phyloP scores from a whole-genome alignment of 116 monocot species.

The Trichopus zeylanicus region DNA sequence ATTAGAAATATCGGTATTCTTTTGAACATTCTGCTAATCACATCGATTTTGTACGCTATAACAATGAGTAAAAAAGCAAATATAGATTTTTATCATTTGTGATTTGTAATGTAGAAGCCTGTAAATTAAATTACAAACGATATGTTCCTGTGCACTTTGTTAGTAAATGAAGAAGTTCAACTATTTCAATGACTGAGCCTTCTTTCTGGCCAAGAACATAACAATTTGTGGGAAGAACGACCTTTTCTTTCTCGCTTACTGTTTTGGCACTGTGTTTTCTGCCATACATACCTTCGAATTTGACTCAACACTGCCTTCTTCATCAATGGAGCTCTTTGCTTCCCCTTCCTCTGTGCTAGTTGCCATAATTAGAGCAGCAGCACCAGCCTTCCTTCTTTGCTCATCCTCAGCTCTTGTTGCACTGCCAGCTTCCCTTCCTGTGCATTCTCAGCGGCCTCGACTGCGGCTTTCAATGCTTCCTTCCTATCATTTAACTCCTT shows the following conservation, averaged over 20 bases:
- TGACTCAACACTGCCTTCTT: neutral
- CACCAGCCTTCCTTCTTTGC: conserved; percentile 26
- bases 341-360: neutral
- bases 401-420: conserved; percentile 53
- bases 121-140: too few relatives aligned
- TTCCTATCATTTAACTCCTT: conserved; percentile 24
- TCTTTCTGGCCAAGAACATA: conserved; percentile 39
- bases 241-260: conserved; percentile 27
- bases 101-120: too few relatives aligned
- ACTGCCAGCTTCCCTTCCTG: conserved; percentile 31
- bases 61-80: too few relatives aligned
- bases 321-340: neutral
- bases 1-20: too few relatives aligned
- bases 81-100: too few relatives aligned
- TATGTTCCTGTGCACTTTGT: too few relatives aligned
- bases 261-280: neutral
- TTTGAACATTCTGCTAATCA: too few relatives aligned
- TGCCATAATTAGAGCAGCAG: conserved; percentile 15
- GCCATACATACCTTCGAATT: conserved; percentile 18
- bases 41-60: too few relatives aligned
- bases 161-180: too few relatives aligned
- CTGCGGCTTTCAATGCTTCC: conserved; percentile 19
- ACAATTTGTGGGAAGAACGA: conserved; percentile 34
- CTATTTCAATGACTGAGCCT: conserved; percentile 22
- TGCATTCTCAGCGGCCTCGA: conserved; percentile 32